Evolutionary conservation across 306 rosid genomes (phyloP).

Genomic region (Rubus idaeus): DNA sequence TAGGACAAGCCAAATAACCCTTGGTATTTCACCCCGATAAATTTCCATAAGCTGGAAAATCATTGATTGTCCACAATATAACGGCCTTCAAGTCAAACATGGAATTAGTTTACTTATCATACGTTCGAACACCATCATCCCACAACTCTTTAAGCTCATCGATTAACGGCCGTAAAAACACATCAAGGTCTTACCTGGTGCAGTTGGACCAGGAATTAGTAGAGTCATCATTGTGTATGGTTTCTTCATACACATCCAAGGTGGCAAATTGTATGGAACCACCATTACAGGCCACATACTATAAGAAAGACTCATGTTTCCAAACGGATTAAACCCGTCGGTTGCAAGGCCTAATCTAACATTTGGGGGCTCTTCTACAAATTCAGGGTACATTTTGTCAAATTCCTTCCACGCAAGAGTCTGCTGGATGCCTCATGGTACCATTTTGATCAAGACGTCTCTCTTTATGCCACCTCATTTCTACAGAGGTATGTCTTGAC

Average conservation of each 20-base stretch:
- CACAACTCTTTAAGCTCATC: background rate
- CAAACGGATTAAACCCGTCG: background rate
- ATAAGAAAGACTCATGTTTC: background rate
- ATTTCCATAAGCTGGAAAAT: no score
- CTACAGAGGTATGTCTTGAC: background rate
- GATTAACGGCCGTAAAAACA: background rate
- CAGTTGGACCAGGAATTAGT: background rate
- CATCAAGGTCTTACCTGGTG: background rate
- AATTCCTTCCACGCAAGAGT: background rate
- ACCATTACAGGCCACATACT: background rate
- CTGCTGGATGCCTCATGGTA: background rate
- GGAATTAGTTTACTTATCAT: background rate
- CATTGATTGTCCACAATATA: background rate
- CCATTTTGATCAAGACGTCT: background rate
- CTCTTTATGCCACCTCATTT: constrained; percentile 11
- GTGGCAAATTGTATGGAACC: background rate
- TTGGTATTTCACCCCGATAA: no score
- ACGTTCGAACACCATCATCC: background rate
- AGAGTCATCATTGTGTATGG: background rate
- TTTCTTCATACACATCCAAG: background rate
- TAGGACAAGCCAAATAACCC: no score
- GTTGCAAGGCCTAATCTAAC: background rate
- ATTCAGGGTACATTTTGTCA: background rate
- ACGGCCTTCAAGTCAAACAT: background rate
- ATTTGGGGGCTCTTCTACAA: background rate